Percentiles rank a stretch among this genome's conserved stretches.
phyloP scores from a whole-genome alignment of 2,329 filamentous ascomycete species.

The Pseudogymnoascus sp. region DNA sequence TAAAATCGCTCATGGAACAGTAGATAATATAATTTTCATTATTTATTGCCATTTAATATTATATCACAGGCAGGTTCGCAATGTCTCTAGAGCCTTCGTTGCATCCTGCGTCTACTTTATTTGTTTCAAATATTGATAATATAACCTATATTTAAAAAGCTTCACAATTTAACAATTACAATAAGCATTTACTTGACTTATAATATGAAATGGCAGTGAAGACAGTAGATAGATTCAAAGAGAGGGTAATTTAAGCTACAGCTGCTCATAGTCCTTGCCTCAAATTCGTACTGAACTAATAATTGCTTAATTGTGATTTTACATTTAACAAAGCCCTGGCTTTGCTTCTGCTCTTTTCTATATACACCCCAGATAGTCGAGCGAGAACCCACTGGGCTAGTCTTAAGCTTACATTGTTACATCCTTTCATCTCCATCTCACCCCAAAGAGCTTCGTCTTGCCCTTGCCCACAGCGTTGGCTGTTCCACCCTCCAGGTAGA shows the following conservation, averaged over 20 bases:
- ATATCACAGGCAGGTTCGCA: neutral
- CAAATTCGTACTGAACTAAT: neutral
- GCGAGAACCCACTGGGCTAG: neutral
- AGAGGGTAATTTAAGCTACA: neutral
- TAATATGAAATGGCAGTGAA: neutral
- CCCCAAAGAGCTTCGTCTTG: slow-evolving; percentile 28
- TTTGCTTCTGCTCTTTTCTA: slow-evolving; percentile 5
- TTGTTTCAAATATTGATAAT: neutral
- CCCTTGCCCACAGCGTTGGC: slow-evolving; percentile 22
- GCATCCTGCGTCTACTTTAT: neutral
- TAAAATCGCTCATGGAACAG: neutral
- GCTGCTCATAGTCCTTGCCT: neutral
- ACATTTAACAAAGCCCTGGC: neutral
- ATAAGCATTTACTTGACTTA: neutral
- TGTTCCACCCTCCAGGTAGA: slow-evolving; percentile 55
- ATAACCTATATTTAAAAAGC: neutral
- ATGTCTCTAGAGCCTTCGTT: neutral
- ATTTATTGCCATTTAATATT: neutral
- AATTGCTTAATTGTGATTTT: neutral
- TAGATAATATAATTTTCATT: neutral
- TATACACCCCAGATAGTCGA: slow-evolving; percentile 4
- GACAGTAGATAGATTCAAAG: neutral
- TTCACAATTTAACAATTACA: neutral
- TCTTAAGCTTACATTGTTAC: neutral
- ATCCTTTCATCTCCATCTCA: slow-evolving; percentile 15